Evolutionary conservation across 805 yeast species (phyloP), one percentile per base, ranked within the genome.

Genomic region (Candida hungchunana): DNA sequence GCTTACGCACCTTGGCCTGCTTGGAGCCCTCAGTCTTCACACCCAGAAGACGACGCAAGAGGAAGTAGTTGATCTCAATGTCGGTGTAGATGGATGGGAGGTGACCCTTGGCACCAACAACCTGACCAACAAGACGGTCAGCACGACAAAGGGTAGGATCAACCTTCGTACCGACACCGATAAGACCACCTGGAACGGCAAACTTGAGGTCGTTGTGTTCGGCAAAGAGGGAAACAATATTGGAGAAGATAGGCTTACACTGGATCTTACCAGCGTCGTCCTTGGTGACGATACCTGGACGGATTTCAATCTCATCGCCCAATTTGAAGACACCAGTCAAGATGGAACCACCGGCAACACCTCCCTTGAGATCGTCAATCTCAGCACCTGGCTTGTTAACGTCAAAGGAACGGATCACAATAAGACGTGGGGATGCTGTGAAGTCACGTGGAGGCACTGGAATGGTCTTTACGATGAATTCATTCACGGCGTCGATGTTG

Each of bases 311-410:
- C 71, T 93, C 97, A 61, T 93, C 99, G 45, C 96, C 97, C 47
- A 93, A 73, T 62, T 85, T 82, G 72, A 93, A 86, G 32, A 93
- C 99, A 76, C 99, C 99, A 42, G 80, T 87, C 59, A 93, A 74
- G 55, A 93, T 90, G 36, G 96, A 87, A 52, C 99, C 99, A 73
- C 99, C 99, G 30, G 99, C 99, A 61, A 93, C 97, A 79, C 99
- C 99, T 58, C 99, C 99, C 69, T 89, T 89, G 62, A 93, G 76
- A 55, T 90, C 97, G 50, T 83, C 89, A 50, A 94, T 86, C 66
- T 89, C 97, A 29, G 96, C 80, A 70, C 99, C 99, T 42, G 99
- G 99, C 67, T 87, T 89, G 71, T 93, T 93, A 48, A 93, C 98
- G 65, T 93, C 99, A 62, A 93, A 93, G 22, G 97, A 90, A 71